A percentile compares a stretch with the other conserved stretches of the same genome.
Conservation (phyloP, 768 basidiomycete genomes). For the Auriscalpium vulgare region DNA sequence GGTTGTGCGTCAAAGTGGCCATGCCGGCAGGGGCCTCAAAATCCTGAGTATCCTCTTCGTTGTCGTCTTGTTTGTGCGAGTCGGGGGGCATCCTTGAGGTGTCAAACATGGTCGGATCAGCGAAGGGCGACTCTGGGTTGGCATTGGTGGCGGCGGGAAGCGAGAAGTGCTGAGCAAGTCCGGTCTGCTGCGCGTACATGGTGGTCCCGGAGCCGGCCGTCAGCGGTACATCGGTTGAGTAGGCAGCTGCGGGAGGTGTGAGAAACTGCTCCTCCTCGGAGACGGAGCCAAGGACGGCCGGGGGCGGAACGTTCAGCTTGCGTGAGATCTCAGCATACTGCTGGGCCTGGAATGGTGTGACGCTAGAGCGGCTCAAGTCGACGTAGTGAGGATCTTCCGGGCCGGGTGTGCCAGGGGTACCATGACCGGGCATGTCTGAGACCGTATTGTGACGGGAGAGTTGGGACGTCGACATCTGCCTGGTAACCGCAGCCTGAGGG, state of each 20-base stretch:
- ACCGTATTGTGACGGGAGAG: slow-evolving; percentile 18
- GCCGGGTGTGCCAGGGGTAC: not conserved
- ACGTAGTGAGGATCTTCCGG: slow-evolving; percentile 40
- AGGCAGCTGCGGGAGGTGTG: not conserved
- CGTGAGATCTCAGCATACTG: slow-evolving; percentile 69
- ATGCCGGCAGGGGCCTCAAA: slow-evolving; percentile 21
- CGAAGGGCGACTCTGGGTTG: slow-evolving; percentile 23
- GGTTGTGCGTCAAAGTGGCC: slow-evolving; percentile 26
- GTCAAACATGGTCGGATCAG: slow-evolving; percentile 13
- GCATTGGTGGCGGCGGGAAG: slow-evolving; percentile 2
- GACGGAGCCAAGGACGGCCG: slow-evolving; percentile 14
- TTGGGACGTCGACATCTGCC: slow-evolving; percentile 7
- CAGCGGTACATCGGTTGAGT: not conserved
- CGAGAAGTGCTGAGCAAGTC: not conserved
- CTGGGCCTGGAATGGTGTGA: slow-evolving; percentile 66
- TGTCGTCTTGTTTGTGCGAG: slow-evolving; percentile 19
- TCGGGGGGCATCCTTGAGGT: slow-evolving; percentile 10
- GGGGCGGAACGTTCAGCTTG: slow-evolving; percentile 33
- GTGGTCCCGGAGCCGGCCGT: not conserved
- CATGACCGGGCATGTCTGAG: slow-evolving; percentile 13
- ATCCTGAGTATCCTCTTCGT: slow-evolving; percentile 12
- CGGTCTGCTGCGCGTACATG: not conserved
- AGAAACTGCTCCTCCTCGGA: slow-evolving; percentile 19
- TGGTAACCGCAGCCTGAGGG: slow-evolving; percentile 10
- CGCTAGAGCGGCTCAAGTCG: slow-evolving; percentile 59